Conservation (phyloP, 2,329 filamentous ascomycete species). For the Exophiala calicioides region DNA sequence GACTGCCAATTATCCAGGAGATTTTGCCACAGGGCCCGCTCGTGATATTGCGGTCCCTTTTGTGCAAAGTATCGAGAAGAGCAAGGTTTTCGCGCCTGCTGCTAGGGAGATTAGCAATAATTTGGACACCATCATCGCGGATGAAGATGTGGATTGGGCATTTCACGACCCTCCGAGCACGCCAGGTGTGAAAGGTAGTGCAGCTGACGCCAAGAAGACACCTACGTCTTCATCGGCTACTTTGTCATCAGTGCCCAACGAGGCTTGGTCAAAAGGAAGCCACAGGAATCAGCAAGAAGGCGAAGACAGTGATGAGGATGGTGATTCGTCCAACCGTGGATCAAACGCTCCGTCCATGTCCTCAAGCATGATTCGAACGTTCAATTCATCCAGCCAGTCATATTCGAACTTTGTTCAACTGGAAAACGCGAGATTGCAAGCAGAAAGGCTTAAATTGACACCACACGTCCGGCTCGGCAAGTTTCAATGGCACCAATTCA, state of each 20-base stretch:
- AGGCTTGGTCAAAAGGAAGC: conserved; percentile 28
- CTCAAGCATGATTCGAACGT: conserved; percentile 42
- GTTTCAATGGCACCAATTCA: conserved; percentile 83
- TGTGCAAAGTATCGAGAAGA: conserved; percentile 69
- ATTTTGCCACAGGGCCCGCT: conserved; percentile 80
- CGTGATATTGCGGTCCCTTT: conserved; percentile 73
- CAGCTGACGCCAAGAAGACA: conserved; percentile 16
- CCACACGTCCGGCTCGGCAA: conserved; percentile 74
- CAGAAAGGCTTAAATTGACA: conserved; percentile 68
- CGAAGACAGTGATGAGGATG: conserved; percentile 23
- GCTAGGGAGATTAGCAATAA: conserved; percentile 79
- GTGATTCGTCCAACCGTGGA: conserved; percentile 37
- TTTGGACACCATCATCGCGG: conserved; percentile 73
- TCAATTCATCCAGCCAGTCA: conserved; percentile 44
- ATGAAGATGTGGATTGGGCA: conserved; percentile 94
- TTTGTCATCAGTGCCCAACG: conserved; percentile 12
- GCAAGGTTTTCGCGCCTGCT: conserved; percentile 79
- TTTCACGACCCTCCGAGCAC: conserved; percentile 63
- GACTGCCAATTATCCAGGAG: conserved; percentile 86
- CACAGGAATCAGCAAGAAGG: conserved; percentile 42
- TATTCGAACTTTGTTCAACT: conserved; percentile 51
- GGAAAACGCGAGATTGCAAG: conserved; percentile 80
- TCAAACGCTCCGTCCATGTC: conserved; percentile 43
- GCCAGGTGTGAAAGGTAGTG: conserved; percentile 11
- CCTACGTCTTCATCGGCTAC: conserved; percentile 14